These are phyloP conservation scores for Cyberlindnera mrakii DNA, from an alignment of 805 yeast genomes.

Conservation along the genomic window DNA sequence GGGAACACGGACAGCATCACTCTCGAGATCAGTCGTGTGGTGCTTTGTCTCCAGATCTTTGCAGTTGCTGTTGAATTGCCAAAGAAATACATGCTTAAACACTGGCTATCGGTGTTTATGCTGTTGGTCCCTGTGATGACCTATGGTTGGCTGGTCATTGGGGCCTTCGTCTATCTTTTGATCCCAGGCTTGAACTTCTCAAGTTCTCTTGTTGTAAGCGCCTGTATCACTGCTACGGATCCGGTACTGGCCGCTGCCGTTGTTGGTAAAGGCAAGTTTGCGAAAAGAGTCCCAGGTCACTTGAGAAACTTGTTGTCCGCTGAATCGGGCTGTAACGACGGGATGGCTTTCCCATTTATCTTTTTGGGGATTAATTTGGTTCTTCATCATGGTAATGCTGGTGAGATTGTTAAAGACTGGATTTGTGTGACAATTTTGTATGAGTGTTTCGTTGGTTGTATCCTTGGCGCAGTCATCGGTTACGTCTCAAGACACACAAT, in stretches of 20 bases:
- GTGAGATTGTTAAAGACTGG: conserved; percentile 76
- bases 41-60: conserved; percentile 80
- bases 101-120: conserved; percentile 71
- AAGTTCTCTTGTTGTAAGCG: conserved; percentile 68
- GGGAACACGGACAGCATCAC: conserved; percentile 81
- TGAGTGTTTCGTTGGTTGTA: conserved; percentile 75
- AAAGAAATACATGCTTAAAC: conserved; percentile 77
- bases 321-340: conserved; percentile 88
- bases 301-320: conserved; percentile 77
- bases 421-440: conserved; percentile 67
- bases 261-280: conserved; percentile 90
- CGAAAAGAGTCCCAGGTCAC: conserved; percentile 90
- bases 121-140: conserved; percentile 86
- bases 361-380: conserved; percentile 62
- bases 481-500: conserved; percentile 64
- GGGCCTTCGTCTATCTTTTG: conserved; percentile 70
- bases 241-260: conserved; percentile 95
- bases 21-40: conserved; percentile 75
- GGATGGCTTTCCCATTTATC: conserved; percentile 94
- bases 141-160: conserved; percentile 79
- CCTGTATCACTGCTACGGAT: conserved; percentile 92
- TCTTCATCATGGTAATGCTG: conserved; percentile 56
- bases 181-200: conserved; percentile 70
- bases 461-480: conserved; percentile 72
- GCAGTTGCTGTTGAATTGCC: conserved; percentile 95